Percentiles rank a stretch among this genome's conserved stretches.
These are phyloP conservation scores for Backusella liffmaniae DNA, from an alignment of 192 early-diverging fungal species.

Conservation along the genomic window DNA sequence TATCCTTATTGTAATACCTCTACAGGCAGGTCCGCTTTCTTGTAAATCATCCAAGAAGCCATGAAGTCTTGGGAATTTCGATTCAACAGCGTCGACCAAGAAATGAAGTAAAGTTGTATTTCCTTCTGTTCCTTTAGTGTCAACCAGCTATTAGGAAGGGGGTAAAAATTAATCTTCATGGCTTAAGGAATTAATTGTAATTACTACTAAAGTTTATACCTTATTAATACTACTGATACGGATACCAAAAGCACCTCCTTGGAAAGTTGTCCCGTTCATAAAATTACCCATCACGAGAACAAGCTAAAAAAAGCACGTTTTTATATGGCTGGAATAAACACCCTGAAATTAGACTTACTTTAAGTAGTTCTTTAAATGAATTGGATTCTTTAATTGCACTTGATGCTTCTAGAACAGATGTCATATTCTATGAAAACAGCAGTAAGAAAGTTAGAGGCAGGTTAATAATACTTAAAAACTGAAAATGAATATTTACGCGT, in stretches of 20 bases:
- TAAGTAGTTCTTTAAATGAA: slow-evolving; percentile 69
- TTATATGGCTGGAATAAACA: neutral
- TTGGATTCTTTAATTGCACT: slow-evolving; percentile 64
- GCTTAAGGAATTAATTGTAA: neutral
- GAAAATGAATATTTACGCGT: slow-evolving; percentile 36
- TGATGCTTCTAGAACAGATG: slow-evolving; percentile 61
- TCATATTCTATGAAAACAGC: slow-evolving; percentile 45
- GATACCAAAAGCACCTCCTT: slow-evolving; percentile 87
- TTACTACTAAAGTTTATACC: slow-evolving; percentile 25
- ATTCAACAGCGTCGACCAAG: slow-evolving; percentile 65
- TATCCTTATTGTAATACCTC: slow-evolving; percentile 41
- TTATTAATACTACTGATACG: slow-evolving; percentile 84
- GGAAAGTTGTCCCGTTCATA: slow-evolving; percentile 76
- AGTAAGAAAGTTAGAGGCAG: neutral
- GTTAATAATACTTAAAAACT: neutral
- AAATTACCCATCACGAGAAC: slow-evolving; percentile 82
- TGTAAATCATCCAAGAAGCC: slow-evolving; percentile 67
- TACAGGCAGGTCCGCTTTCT: slow-evolving; percentile 67
- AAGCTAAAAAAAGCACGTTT: slow-evolving; percentile 33
- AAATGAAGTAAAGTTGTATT: slow-evolving; percentile 80
- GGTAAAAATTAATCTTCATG: neutral
- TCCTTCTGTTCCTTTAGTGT: slow-evolving; percentile 74
- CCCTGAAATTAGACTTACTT: slow-evolving; percentile 35
- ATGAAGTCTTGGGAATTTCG: slow-evolving; percentile 59
- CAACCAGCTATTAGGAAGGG: slow-evolving; percentile 53